Conservation (phyloP, 495 filamentous ascomycete species). For the Entonaema liquescens region DNA sequence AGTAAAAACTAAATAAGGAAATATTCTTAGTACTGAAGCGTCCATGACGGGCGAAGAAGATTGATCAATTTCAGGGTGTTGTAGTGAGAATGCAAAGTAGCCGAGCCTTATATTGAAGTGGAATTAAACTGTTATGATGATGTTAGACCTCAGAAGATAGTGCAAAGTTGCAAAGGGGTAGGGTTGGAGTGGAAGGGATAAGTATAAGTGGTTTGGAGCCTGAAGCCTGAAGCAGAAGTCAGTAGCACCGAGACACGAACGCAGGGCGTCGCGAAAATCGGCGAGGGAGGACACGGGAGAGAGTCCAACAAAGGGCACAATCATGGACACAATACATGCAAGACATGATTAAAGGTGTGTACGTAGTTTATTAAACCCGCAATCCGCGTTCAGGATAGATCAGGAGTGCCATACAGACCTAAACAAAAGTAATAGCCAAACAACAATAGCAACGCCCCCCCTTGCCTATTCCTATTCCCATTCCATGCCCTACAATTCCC, state of each 20-base stretch:
- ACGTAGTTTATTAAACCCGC: neutral
- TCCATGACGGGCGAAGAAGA: no score
- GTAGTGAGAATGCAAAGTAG: no score
- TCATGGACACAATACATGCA: neutral
- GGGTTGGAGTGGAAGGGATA: no score
- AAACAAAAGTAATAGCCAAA: neutral
- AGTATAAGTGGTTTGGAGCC: no score
- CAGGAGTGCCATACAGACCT: constrained; percentile 5
- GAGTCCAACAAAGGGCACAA: neutral
- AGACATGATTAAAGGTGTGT: neutral
- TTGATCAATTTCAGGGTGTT: no score
- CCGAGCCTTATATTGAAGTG: no score
- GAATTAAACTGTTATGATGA: no score
- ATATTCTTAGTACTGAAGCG: neutral
- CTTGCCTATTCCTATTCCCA: neutral
- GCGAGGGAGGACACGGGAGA: neutral
- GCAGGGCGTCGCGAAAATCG: neutral
- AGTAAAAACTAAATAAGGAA: neutral
- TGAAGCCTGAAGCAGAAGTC: no score
- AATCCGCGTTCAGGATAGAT: neutral
- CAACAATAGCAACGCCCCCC: neutral
- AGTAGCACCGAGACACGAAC: no score
- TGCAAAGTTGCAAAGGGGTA: no score
- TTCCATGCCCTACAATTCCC: neutral
- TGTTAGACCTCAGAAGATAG: no score